Percentiles rank a stretch among this genome's conserved stretches.
phyloP scores from a whole-genome alignment of 2,329 filamentous ascomycete species.

The Pseudogymnoascus sp. region DNA sequence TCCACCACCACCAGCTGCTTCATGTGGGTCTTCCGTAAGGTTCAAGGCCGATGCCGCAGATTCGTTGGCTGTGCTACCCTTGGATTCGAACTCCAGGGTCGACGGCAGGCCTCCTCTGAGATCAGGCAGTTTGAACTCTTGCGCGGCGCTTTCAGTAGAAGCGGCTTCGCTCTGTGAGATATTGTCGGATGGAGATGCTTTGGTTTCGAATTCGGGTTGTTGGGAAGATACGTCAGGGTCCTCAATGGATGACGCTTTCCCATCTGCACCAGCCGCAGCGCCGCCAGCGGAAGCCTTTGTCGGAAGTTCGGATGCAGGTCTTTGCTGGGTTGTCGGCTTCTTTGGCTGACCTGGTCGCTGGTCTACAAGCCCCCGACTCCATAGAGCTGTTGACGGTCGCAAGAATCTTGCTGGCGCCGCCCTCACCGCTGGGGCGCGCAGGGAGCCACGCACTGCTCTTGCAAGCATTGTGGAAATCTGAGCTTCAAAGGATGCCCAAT shows the following conservation, averaged over 20 bases:
- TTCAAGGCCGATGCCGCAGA: constrained; percentile 32
- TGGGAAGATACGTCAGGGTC: constrained; percentile 17
- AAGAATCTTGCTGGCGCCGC: constrained; percentile 23
- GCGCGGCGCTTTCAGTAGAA: constrained; percentile 32
- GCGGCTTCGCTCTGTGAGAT: constrained; percentile 27
- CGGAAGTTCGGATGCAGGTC: constrained; percentile 12
- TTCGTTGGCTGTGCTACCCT: constrained; percentile 32
- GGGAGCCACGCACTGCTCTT: constrained; percentile 21
- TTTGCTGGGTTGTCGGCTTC: constrained; percentile 19
- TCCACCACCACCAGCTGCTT: constrained; percentile 38
- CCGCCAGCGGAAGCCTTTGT: constrained; percentile 6
- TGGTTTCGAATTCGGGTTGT: constrained; percentile 28
- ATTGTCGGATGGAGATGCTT: constrained; percentile 28
- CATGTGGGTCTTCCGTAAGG: constrained; percentile 45
- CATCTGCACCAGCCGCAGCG: constrained; percentile 15
- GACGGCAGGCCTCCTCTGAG: constrained; percentile 92
- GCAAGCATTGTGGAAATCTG: constrained; percentile 24
- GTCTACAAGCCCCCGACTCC: constrained; percentile 38
- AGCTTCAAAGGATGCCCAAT: constrained; percentile 7
- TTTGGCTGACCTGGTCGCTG: constrained; percentile 26
- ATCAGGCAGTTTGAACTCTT: constrained; percentile 64
- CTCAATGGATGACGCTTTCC: constrained; percentile 13
- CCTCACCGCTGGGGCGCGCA: constrained; percentile 22
- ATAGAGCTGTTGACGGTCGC: constrained; percentile 31
- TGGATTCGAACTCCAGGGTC: constrained; percentile 71